Evolutionary conservation across 345 rosid genomes (phyloP).

Genomic region (Salix suchowensis): DNA sequence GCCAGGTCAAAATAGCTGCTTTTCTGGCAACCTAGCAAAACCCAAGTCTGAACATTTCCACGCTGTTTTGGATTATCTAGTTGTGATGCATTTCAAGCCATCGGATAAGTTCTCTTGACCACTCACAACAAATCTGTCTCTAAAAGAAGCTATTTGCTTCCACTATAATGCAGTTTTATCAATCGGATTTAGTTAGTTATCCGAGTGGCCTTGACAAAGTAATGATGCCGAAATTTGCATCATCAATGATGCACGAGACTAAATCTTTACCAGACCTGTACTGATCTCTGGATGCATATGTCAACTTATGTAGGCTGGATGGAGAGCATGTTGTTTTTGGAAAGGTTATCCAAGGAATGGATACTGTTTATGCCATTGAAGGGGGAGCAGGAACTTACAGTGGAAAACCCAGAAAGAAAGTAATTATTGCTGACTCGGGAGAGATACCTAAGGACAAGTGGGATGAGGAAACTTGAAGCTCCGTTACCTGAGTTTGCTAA

Average conservation of each 20-base stretch:
- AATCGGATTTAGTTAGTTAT: neutral
- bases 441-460: slow-evolving; percentile 85
- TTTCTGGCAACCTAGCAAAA: neutral
- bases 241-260: neutral
- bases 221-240: neutral
- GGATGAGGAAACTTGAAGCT: slow-evolving; percentile 65
- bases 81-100: neutral
- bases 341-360: slow-evolving; percentile 94
- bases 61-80: neutral
- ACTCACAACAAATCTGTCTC: neutral
- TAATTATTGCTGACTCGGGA: slow-evolving; percentile 70
- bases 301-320: slow-evolving; percentile 62
- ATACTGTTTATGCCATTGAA: slow-evolving; percentile 74
- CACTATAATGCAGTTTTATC: neutral
- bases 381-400: slow-evolving; percentile 98
- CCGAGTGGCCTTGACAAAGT: neutral
- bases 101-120: neutral
- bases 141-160: neutral
- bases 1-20: neutral
- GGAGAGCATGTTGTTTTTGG: slow-evolving; percentile 96
- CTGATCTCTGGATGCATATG: neutral
- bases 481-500: slow-evolving; percentile 7
- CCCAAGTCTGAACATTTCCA: neutral
- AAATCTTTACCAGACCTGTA: neutral
- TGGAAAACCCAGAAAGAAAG: slow-evolving; percentile 91